Conservation (phyloP, 306 rosid species). For the Trifolium pratense region DNA sequence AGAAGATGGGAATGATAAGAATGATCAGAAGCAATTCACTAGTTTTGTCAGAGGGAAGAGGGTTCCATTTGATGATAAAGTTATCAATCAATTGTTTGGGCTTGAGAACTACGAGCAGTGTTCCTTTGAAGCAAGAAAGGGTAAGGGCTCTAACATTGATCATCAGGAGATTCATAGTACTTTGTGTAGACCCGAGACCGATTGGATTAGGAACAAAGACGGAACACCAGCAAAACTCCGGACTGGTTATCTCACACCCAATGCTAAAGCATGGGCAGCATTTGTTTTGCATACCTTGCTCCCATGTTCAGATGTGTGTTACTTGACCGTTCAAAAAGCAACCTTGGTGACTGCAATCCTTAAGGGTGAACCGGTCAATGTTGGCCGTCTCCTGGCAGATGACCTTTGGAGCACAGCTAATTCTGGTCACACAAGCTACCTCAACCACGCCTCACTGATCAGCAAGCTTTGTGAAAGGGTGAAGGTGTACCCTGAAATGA, state of each 20-base stretch:
- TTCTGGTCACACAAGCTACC: neutral
- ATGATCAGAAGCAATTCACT: neutral
- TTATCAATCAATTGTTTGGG: constrained; percentile 1
- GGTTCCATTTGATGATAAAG: neutral
- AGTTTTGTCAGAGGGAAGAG: neutral
- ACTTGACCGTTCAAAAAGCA: neutral
- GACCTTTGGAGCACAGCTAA: neutral
- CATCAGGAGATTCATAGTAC: constrained; percentile 7
- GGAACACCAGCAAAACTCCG: neutral
- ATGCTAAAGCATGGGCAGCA: neutral
- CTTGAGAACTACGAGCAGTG: neutral
- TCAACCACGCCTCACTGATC: neutral
- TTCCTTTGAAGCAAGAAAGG: neutral
- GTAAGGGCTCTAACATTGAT: neutral
- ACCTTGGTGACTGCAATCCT: neutral
- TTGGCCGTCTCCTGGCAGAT: neutral
- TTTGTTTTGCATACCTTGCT: neutral
- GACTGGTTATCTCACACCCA: neutral
- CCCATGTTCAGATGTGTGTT: neutral
- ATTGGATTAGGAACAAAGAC: neutral
- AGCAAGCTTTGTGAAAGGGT: neutral
- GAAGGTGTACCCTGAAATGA: neutral
- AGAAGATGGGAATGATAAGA: neutral
- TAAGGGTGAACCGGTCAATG: neutral
- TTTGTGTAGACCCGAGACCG: neutral